Evolutionary conservation across 345 rosid genomes (phyloP).

Genomic region (Citrus trifoliata): DNA sequence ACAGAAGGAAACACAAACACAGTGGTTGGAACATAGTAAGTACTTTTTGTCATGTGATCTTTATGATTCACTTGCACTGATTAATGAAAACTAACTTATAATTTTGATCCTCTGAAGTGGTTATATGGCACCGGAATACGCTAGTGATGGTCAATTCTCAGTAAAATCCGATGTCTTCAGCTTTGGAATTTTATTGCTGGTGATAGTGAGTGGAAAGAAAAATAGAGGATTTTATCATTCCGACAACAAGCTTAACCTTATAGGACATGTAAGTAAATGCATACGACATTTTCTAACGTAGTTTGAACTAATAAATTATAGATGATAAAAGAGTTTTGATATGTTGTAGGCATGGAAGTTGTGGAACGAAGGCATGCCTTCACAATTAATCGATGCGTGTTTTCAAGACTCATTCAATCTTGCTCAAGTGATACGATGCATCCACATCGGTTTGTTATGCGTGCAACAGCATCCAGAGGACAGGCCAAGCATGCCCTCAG

Average conservation of each 20-base stretch:
- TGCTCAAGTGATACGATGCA: constrained; percentile 27
- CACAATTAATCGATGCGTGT: constrained; percentile 20
- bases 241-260: constrained; percentile 15
- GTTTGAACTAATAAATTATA: not conserved
- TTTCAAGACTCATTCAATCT: not conserved
- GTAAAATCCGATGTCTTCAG: constrained; percentile 44
- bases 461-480: constrained; percentile 39
- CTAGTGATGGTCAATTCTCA: constrained; percentile 2
- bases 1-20: too few relatives aligned
- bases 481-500: constrained; percentile 40
- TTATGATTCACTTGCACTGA: too few relatives aligned
- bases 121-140: too few relatives aligned
- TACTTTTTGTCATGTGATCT: too few relatives aligned
- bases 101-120: too few relatives aligned
- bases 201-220: constrained; percentile 33
- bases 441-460: constrained; percentile 43
- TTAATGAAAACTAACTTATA: too few relatives aligned
- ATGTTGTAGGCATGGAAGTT: constrained; percentile 41
- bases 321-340: not conserved
- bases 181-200: constrained; percentile 36
- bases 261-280: constrained; percentile 26
- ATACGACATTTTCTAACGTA: not conserved
- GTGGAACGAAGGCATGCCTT: constrained; percentile 29
- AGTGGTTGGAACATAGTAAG: too few relatives aligned
- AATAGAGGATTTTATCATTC: constrained; percentile 30